Conservation (phyloP, 2,329 filamentous ascomycete species). For the Thelonectria olida region DNA sequence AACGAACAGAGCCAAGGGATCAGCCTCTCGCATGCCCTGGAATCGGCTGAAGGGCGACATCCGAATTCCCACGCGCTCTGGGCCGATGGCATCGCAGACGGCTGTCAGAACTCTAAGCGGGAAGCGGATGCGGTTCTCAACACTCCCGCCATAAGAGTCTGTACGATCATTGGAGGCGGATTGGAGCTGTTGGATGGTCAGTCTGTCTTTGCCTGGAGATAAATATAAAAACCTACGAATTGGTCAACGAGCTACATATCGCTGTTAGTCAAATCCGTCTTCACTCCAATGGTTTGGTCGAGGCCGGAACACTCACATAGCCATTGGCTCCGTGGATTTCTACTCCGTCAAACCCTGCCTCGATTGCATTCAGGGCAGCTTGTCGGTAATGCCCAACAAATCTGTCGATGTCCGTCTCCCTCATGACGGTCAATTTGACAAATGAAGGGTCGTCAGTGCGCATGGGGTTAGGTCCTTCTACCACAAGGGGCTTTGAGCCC, state of each 20-base stretch:
- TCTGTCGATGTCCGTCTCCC: slow-evolving; percentile 69
- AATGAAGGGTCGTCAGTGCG: slow-evolving; percentile 16
- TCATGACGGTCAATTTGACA: slow-evolving; percentile 61
- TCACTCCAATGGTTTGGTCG: too few relatives aligned
- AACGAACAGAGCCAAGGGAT: slow-evolving; percentile 56
- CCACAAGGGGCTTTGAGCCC: slow-evolving; percentile 26
- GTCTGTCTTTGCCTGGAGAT: background rate
- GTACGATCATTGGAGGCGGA: slow-evolving; percentile 59
- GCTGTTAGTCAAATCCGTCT: slow-evolving; percentile 9
- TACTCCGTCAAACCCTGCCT: slow-evolving; percentile 76
- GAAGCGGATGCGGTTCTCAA: slow-evolving; percentile 63
- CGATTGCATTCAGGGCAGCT: slow-evolving; percentile 64
- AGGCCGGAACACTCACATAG: slow-evolving; percentile 54
- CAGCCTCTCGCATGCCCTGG: slow-evolving; percentile 70
- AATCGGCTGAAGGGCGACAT: slow-evolving; percentile 69
- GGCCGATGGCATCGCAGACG: slow-evolving; percentile 56
- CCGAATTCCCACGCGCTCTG: slow-evolving; percentile 64
- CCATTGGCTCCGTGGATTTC: slow-evolving; percentile 69
- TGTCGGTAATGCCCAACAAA: slow-evolving; percentile 68
- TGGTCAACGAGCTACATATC: slow-evolving; percentile 57
- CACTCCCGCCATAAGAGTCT: slow-evolving; percentile 61
- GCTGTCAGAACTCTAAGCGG: slow-evolving; percentile 58
- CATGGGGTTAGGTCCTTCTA: slow-evolving; percentile 13
- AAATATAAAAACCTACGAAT: slow-evolving; percentile 53
- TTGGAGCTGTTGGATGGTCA: slow-evolving; percentile 41